Evolutionary conservation across 2,329 filamentous ascomycete species (phyloP).

Genomic region (Alternaria ventricosa): DNA sequence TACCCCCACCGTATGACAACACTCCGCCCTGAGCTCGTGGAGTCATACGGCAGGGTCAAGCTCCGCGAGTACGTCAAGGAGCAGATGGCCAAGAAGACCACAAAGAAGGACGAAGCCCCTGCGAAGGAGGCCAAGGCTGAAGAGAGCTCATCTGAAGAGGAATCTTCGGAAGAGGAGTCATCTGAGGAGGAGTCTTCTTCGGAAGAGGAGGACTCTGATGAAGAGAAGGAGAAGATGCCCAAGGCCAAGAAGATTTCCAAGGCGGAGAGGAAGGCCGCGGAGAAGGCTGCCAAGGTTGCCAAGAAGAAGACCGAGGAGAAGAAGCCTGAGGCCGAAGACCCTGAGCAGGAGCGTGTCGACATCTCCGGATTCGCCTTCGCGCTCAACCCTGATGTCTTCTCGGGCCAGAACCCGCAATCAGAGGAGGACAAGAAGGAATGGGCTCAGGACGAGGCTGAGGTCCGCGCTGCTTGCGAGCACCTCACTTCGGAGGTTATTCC

Average conservation of each 20-base stretch:
- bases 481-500: slow-evolving; percentile 80
- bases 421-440: slow-evolving; percentile 87
- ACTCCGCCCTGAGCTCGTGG: slow-evolving; percentile 86
- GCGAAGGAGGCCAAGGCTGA: slow-evolving; percentile 48
- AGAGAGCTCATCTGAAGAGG: slow-evolving; percentile 36
- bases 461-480: slow-evolving; percentile 81
- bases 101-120: slow-evolving; percentile 47
- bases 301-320: slow-evolving; percentile 24
- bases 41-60: slow-evolving; percentile 82
- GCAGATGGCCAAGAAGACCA: slow-evolving; percentile 63
- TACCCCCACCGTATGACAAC: slow-evolving; percentile 98
- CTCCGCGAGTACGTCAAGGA: slow-evolving; percentile 87
- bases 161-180: slow-evolving; percentile 25
- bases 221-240: slow-evolving; percentile 64
- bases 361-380: slow-evolving; percentile 85
- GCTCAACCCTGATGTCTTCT: slow-evolving; percentile 95
- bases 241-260: slow-evolving; percentile 29
- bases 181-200: slow-evolving; percentile 35
- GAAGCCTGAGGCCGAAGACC: slow-evolving; percentile 31
- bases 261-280: slow-evolving; percentile 24
- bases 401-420: slow-evolving; percentile 87
- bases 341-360: slow-evolving; percentile 74
- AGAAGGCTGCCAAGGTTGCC: slow-evolving; percentile 19
- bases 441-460: slow-evolving; percentile 84
- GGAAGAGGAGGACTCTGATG: slow-evolving; percentile 71